phyloP scores from a whole-genome alignment of 257 asterid species.

The Rauvolfia tetraphylla region DNA sequence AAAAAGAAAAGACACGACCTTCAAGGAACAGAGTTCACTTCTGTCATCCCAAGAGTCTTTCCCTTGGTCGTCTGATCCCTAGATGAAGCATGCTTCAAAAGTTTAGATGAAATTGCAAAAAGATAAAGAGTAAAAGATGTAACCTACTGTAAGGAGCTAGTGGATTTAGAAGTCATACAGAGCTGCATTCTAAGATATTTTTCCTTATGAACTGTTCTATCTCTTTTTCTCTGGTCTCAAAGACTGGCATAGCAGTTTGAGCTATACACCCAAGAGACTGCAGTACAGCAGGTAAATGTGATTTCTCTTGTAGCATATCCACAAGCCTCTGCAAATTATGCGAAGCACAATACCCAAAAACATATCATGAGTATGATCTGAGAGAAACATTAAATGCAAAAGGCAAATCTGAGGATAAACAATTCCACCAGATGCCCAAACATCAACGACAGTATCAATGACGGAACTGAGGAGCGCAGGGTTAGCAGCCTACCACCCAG shows the following conservation, averaged over 20 bases:
- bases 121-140: not conserved
- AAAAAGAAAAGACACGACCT: conserved; percentile 50
- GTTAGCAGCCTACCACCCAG: too few species aligned
- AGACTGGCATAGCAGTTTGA: conserved; percentile 96
- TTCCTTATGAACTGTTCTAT: conserved; percentile 75
- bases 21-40: conserved; percentile 83
- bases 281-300: conserved; percentile 89
- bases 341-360: conserved; percentile 13
- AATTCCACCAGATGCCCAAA: not conserved
- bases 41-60: conserved; percentile 80
- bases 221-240: conserved; percentile 92
- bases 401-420: not conserved
- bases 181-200: conserved; percentile 64
- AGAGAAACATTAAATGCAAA: conserved; percentile 18
- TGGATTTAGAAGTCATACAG: conserved; percentile 47
- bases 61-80: conserved; percentile 54
- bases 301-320: conserved; percentile 89
- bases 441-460: not conserved
- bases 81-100: conserved; percentile 23
- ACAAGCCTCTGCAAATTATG: conserved; percentile 70
- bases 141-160: not conserved
- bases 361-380: conserved; percentile 14
- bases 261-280: conserved; percentile 99
- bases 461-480: too few species aligned
- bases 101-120: conserved; percentile 12